Evolutionary conservation across 2,329 filamentous ascomycete species (phyloP).

Genomic region (Epicoccum nigrum): DNA sequence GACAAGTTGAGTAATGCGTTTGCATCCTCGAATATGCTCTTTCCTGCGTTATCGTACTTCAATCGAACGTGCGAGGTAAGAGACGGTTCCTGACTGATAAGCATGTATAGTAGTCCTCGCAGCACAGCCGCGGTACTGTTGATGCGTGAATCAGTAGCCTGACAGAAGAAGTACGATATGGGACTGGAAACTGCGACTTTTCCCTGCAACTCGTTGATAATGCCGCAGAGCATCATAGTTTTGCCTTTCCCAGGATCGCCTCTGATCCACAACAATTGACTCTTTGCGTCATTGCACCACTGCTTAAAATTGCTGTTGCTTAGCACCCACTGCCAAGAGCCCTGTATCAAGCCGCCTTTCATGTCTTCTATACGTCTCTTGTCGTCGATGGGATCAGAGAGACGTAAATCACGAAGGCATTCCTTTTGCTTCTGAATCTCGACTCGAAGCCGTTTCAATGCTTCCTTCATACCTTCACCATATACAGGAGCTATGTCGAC

Average conservation of each 20-base stretch:
- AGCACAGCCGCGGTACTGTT: conserved; percentile 52
- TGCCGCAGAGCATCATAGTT: conserved; percentile 45
- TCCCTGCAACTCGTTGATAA: conserved; percentile 38
- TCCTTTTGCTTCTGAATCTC: too few relatives aligned
- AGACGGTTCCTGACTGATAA: conserved; percentile 38
- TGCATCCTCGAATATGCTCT: conserved; percentile 10
- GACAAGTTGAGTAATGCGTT: conserved; percentile 19
- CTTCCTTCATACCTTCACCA: too few relatives aligned
- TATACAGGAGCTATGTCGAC: too few relatives aligned
- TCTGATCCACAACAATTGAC: conserved; percentile 47
- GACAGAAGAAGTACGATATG: conserved; percentile 43
- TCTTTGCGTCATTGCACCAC: conserved; percentile 31
- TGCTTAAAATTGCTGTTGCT: conserved; percentile 26
- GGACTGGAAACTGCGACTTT: conserved; percentile 17
- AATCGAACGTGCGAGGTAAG: conserved; percentile 14
- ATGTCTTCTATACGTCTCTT: conserved; percentile 12
- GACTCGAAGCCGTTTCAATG: too few relatives aligned
- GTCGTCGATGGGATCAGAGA: conserved; percentile 16
- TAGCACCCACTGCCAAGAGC: conserved; percentile 28
- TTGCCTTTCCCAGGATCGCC: conserved; percentile 36
- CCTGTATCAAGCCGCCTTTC: conserved; percentile 12
- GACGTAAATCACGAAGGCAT: too few relatives aligned
- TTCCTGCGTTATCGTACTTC: conserved; percentile 7
- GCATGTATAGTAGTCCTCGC: conserved; percentile 52
- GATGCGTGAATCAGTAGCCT: conserved; percentile 44